Conservation (phyloP, 805 yeast species). For the Candida ovalis region DNA sequence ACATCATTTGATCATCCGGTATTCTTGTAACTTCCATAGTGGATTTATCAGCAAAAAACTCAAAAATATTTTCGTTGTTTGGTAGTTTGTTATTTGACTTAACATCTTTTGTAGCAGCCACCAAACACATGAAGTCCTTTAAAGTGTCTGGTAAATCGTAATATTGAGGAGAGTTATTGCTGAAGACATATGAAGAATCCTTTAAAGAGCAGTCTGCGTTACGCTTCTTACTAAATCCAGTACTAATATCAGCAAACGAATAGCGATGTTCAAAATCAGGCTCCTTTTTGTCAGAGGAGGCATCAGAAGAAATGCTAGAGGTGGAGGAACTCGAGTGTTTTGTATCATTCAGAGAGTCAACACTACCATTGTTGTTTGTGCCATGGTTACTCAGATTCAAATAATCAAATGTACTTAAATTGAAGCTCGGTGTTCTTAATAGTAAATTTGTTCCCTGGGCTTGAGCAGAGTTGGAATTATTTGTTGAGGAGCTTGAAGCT, state of each 20-base stretch:
- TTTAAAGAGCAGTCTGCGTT: conserved; percentile 6
- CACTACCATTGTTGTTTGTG: neutral
- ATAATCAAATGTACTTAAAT: conserved; percentile 5
- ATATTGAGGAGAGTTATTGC: conserved; percentile 13
- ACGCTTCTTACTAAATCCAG: conserved; percentile 7
- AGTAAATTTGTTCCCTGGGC: conserved; percentile 1
- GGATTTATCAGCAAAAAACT: conserved; percentile 25
- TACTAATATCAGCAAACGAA: conserved; percentile 15
- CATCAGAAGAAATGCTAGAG: neutral
- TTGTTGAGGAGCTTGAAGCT: neutral
- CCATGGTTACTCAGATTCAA: conserved; percentile 2
- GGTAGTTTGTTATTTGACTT: conserved; percentile 13
- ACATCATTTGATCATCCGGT: conserved; percentile 32
- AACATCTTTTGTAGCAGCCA: conserved; percentile 28
- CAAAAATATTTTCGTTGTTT: conserved; percentile 25
- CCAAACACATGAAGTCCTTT: conserved; percentile 38
- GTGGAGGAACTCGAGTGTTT: neutral
- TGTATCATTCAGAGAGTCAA: neutral
- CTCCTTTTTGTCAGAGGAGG: conserved; percentile 8
- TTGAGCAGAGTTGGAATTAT: neutral
- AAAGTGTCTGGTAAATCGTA: conserved; percentile 33
- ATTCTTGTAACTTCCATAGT: conserved; percentile 19
- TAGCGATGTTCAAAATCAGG: conserved; percentile 23
- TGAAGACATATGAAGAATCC: conserved; percentile 7
- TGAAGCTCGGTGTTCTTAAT: conserved; percentile 16